Conservation (phyloP, 2,329 filamentous ascomycete species). For the Colletotrichum abscissum region DNA sequence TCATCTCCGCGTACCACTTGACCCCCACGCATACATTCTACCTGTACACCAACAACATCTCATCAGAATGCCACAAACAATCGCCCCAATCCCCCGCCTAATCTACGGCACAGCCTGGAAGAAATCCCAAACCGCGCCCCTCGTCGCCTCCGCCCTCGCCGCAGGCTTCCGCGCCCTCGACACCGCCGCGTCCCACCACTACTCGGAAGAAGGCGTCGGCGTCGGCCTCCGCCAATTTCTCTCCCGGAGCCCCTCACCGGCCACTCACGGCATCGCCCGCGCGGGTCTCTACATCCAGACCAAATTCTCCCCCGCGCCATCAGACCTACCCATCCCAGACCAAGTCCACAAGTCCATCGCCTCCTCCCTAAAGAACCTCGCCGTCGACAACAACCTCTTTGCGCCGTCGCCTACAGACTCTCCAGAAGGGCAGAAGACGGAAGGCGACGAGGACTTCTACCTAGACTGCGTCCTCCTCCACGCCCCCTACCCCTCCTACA, state of each 20-base stretch:
- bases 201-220: conserved; percentile 78
- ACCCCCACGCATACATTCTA: too few species aligned
- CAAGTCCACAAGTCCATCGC: conserved; percentile 76
- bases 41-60: not conserved
- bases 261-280: conserved; percentile 1
- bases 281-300: conserved; percentile 73
- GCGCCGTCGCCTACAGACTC: not conserved
- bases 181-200: conserved; percentile 82
- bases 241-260: conserved; percentile 6
- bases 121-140: conserved; percentile 71
- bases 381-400: conserved; percentile 41
- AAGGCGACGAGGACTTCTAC: conserved; percentile 51
- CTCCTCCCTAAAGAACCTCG: conserved; percentile 74
- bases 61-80: conserved; percentile 5
- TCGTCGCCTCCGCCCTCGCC: conserved; percentile 76
- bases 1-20: not conserved
- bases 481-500: conserved; percentile 59
- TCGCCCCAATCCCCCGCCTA: conserved; percentile 58
- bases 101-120: conserved; percentile 93
- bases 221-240: conserved; percentile 64
- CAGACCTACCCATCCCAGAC: conserved; percentile 63
- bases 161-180: conserved; percentile 80
- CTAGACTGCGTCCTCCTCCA: conserved; percentile 83
- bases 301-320: conserved; percentile 66
- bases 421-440: not conserved